phyloP scores from a whole-genome alignment of 768 basidiomycete species.

The Rhizopogon vulgaris region DNA sequence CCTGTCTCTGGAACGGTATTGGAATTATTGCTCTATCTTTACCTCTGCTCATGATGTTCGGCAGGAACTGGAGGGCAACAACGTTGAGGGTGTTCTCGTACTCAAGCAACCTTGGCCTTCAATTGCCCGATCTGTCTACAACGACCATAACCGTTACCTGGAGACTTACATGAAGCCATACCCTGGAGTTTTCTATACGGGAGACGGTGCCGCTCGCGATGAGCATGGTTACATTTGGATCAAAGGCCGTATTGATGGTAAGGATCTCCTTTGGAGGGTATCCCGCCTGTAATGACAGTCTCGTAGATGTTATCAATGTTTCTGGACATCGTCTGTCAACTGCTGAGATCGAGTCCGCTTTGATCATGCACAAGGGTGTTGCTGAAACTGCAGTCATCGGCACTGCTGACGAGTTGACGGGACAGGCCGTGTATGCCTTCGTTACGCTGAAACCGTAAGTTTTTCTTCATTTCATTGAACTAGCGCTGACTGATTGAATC shows the following conservation, averaged over 20 bases:
- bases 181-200: conserved; percentile 93
- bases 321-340: conserved; percentile 96
- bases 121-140: conserved; percentile 87
- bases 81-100: conserved; percentile 87
- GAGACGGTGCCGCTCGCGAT: conserved; percentile 93
- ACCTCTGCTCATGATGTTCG: background rate
- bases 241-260: conserved; percentile 92
- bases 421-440: conserved; percentile 92
- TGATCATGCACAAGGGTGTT: conserved; percentile 91
- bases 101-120: conserved; percentile 91
- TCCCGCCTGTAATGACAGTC: background rate
- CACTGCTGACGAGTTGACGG: conserved; percentile 80
- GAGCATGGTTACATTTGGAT: conserved; percentile 99
- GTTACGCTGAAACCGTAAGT: conserved; percentile 90
- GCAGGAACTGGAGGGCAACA: conserved; percentile 66
- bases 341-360: conserved; percentile 95
- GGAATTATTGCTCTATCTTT: background rate
- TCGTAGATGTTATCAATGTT: conserved; percentile 90
- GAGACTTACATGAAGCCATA: conserved; percentile 83
- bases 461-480: background rate
- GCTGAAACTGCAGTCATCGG: conserved; percentile 96
- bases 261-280: conserved; percentile 17
- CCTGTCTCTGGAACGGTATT: conserved; percentile 64
- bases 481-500: background rate
- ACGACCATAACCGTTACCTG: conserved; percentile 83